Conservation (phyloP, 1,139 yeast genomes). For the Nakaseomyces uthaithaninus region DNA sequence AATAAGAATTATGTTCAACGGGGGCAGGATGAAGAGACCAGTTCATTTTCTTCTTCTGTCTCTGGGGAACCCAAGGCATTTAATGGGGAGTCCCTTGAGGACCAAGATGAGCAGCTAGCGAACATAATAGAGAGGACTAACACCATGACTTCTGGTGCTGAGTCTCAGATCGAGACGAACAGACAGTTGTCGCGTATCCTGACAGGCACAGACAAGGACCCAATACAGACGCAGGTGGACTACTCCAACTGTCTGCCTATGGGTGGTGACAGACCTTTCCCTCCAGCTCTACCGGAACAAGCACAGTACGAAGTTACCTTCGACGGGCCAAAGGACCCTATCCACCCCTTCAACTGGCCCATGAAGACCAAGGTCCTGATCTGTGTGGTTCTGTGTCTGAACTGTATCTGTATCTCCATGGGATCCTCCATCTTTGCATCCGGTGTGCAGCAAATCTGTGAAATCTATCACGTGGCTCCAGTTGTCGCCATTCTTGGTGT, state of each 20-base stretch:
- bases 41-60: constrained; percentile 1
- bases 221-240: constrained; percentile 25
- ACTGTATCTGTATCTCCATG: constrained; percentile 43
- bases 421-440: constrained; percentile 62
- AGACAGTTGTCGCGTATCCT: constrained; percentile 30
- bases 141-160: constrained; percentile 22
- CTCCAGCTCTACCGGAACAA: constrained; percentile 44
- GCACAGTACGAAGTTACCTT: constrained; percentile 48
- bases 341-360: constrained; percentile 58
- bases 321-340: constrained; percentile 55
- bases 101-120: constrained; percentile 6
- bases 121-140: constrained; percentile 12
- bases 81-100: constrained; percentile 4
- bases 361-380: constrained; percentile 35
- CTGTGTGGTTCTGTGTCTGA: constrained; percentile 38
- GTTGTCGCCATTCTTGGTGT: constrained; percentile 58
- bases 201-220: constrained; percentile 32
- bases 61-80: constrained; percentile 8
- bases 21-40: constrained; percentile 1
- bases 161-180: constrained; percentile 23
- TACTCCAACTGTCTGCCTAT: constrained; percentile 39
- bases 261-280: constrained; percentile 52
- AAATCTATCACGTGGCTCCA: constrained; percentile 42
- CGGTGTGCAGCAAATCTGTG: constrained; percentile 39
- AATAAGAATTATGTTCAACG: neutral